These are phyloP conservation scores for Fusarium penzigii DNA, from an alignment of 2,329 filamentous ascomycete species.

Conservation along the genomic window DNA sequence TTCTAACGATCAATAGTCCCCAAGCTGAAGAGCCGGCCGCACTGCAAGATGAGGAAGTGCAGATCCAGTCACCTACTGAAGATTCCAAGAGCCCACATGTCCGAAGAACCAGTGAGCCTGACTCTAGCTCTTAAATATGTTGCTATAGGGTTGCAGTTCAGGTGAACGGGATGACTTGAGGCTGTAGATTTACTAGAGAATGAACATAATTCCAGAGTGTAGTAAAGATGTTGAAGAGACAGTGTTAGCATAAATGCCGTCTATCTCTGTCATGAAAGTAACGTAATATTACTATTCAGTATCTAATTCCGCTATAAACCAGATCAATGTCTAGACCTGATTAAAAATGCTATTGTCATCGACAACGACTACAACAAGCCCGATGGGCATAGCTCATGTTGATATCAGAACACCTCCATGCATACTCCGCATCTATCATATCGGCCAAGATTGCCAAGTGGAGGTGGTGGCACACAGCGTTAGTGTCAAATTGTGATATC, in stretches of 20 bases:
- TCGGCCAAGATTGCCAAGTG: no score
- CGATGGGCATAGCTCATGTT: not conserved
- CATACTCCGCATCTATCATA: not conserved
- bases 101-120: not conserved
- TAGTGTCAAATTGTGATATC: constrained; percentile 1
- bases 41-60: constrained; percentile 1
- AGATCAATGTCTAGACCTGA: no score
- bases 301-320: no score
- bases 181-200: no score
- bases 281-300: no score
- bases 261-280: no score
- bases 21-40: constrained; percentile 1
- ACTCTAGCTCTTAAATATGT: not conserved
- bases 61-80: not conserved
- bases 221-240: no score
- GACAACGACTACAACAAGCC: no score
- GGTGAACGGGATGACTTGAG: no score
- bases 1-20: not conserved
- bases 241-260: no score
- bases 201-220: no score
- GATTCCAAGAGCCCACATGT: not conserved
- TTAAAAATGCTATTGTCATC: no score
- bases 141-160: not conserved
- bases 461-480: not conserved
- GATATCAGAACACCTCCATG: not conserved